phyloP scores from a whole-genome alignment of 257 asterid species.

The Fraxinus quadrangulata region DNA sequence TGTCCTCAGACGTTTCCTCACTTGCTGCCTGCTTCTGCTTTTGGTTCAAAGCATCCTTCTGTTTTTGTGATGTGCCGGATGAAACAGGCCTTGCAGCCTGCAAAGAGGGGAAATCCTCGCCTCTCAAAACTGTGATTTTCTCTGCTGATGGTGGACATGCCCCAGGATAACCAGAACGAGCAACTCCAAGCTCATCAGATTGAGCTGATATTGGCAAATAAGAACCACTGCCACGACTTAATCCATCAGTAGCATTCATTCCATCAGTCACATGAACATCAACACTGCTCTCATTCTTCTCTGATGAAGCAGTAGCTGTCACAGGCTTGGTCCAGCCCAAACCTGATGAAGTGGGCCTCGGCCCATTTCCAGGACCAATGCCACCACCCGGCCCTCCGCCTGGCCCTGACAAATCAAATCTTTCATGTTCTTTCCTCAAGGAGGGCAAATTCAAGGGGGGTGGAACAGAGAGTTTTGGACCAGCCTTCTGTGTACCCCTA shows the following conservation, averaged over 20 bases:
- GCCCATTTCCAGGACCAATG: conserved; percentile 66
- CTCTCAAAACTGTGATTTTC: conserved; percentile 79
- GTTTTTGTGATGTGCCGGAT: conserved; percentile 66
- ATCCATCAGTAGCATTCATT: conserved; percentile 43
- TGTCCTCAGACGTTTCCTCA: conserved; percentile 51
- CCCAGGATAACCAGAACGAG: conserved; percentile 39
- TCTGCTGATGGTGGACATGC: conserved; percentile 44
- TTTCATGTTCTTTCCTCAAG: conserved; percentile 90
- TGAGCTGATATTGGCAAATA: conserved; percentile 87
- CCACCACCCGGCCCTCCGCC: conserved; percentile 58
- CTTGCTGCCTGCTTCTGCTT: conserved; percentile 58
- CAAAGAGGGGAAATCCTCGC: conserved; percentile 98
- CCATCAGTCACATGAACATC: conserved; percentile 41
- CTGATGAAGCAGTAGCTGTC: conserved; percentile 40
- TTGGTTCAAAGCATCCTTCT: conserved; percentile 57
- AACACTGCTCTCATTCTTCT: conserved; percentile 45
- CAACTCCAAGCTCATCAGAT: conserved; percentile 42
- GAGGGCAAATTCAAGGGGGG: conserved; percentile 98
- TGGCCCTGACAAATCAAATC: conserved; percentile 60
- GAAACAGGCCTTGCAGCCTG: conserved; percentile 80
- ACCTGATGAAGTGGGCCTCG: conserved; percentile 77
- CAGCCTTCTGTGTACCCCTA: conserved; percentile 61
- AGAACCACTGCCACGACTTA: conserved; percentile 47
- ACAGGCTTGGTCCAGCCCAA: conserved; percentile 90
- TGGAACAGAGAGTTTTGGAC: conserved; percentile 80